Base-by-base conservation (phyloP, 176 grass and related monocot genomes). In the Avena sativa region DNA sequence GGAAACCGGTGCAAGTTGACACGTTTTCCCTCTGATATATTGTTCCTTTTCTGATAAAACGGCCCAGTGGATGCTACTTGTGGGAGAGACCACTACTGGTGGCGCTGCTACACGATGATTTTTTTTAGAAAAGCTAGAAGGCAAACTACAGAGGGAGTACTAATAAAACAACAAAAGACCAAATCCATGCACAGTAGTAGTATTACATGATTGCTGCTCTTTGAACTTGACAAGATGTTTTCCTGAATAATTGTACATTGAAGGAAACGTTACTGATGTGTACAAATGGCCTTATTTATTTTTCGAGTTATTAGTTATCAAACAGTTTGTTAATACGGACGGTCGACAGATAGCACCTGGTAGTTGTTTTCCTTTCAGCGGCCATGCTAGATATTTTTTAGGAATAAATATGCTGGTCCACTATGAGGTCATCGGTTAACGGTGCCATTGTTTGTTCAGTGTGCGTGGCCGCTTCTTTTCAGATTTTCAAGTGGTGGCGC, bases 101-200 rank as follows among this genome's bases (percentile, higher is more conserved):
- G n/a, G n/a, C n/a, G n/a, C n/a, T n/a, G n/a, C n/a, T n/a, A n/a
- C n/a, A n/a, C n/a, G n/a, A n/a, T n/a, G n/a, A n/a, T n/a, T n/a
- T n/a, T n/a, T n/a, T n/a, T n/a, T n/a, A n/a, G n/a, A n/a, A n/a
- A n/a, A n/a, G n/a, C n/a, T n/a, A n/a, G n/a, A n/a, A n/a, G n/a
- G n/a, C n/a, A n/a, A n/a, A n/a, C n/a, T n/a, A n/a, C n/a, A n/a
- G n/a, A n/a, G n/a, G n/a, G n/a, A n/a, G n/a, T n/a, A n/a, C n/a
- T n/a, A n/a, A n/a, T n/a, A 48, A 47, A 90, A 71, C 79, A 64
- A 74, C 71, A 65, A 66, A 79, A 83, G 47, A 53, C 7, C 23
- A 71, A 43, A 40, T 40, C 38, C 38, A 40, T n/a, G n/a, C n/a
- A n/a, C n/a, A n/a, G n/a, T n/a, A n/a, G n/a, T n/a, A n/a, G n/a